Base-by-base conservation (phyloP, 1,284 basidiomycete genomes). In the Leccinum pallidistipes region DNA sequence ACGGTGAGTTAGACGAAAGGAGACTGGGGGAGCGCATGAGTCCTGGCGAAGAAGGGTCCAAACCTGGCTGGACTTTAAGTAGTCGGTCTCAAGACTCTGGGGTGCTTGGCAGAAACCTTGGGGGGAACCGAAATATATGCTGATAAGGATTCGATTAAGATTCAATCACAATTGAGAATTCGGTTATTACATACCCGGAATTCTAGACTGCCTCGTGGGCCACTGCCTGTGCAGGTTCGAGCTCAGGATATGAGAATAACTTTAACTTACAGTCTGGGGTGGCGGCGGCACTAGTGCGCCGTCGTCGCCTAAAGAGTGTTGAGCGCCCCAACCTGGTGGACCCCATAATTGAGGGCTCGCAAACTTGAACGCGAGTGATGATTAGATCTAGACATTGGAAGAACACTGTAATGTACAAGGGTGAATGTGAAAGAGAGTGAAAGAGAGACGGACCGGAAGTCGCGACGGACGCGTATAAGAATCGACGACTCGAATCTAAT, bases 1-100 rank as follows among this genome's bases (percentile, higher is more conserved):
- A 21, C 12, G 40, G 40, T 0, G 34, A 34, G 12, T 16, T 61
- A 12, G 49, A 55, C 27, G 7, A 47, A 16, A 67, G 58, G 14
- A 62, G 43, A 14, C 21, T 45, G 34, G 58, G 38, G 34, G 24
- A 34, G 50, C 24, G 31, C 62, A 64, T 64, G 34, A 52, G 52
- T 11, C 1, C 16, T 16, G 11, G n/a, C 11, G 16, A 21, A 18
- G 29, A n/a, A 16, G 34, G 7, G 34, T 59, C 18, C n/a, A 10
- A 24, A 62, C 34, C 11, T 31, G 32, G n/a, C 43, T 21, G n/a
- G 5, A 34, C 61, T 18, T 57, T 57, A 62, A 57, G 34, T 62
- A 47, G 24, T n/a, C 36, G 12, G 24, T 27, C 31, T 31, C 9
- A 31, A 10, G 12, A 36, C n/a, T n/a, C n/a, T n/a, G 34, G 12